Evolutionary conservation across 768 basidiomycete species (phyloP), one percentile per base, ranked within the genome.

Genomic region (Omphalotus guepiniiformis): DNA sequence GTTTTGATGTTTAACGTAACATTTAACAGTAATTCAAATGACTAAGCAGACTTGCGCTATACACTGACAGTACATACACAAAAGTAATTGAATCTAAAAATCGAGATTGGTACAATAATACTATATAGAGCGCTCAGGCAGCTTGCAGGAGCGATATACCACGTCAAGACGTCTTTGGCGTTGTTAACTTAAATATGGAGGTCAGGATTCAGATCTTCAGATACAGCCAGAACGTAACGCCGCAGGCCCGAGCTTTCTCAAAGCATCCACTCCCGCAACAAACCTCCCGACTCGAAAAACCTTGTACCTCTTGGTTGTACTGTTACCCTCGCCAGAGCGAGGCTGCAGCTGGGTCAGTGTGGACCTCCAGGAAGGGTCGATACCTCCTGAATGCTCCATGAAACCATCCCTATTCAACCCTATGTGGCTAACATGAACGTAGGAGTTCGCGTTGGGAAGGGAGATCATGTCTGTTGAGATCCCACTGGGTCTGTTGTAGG

Each of bases 381-480:
- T 65, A 50, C 72, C 75, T 40, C 71, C 72, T 38, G 75, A 76
- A 7, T 75, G 69, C 63, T 82, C 79, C 53, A 80, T 69, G 45
- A 64, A 61, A 3, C 78, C 79, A 6, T 71, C 65, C 45, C 64
- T 66, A 54, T 73, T 74, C 40, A 82, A 63, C 6, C 83, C 83
- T 42, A 85, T 74, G 58, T 86, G 85, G 18, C 78, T 73, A 45
- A 84, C 69, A 55, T 87, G 84, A 48, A 76, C 74, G 60, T 85
- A 86, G 18, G 83, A 79, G 47, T 79, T 71, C 3, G 78, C 73
- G 0, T 73, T 63, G 0, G 84, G 83, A 15, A 72, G 58, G 12
- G 83, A 83, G 53, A 86, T 79, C 66, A 78, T 66, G 7, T 69
- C 63, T 3, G 69, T 61, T 8, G 67, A 61, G 48, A 74, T 46